Percentiles rank a stretch among this genome's conserved stretches.
Conservation (phyloP, 2,329 filamentous ascomycete genomes). For the Hymenotorrendiella dingleyae region DNA sequence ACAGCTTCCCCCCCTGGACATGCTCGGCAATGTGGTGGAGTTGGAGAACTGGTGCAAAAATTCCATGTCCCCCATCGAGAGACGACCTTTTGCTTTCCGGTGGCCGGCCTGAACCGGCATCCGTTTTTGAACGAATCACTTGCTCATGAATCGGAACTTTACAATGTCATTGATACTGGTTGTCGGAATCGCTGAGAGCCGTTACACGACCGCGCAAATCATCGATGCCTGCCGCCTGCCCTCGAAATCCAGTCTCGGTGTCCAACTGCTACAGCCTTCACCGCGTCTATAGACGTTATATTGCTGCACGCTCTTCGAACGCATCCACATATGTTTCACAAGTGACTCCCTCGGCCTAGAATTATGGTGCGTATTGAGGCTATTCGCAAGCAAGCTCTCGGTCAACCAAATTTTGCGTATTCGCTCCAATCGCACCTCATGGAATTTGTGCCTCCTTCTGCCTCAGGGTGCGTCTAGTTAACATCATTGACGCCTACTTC, state of each 20-base stretch:
- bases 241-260: constrained; percentile 5
- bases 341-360: not conserved
- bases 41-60: no score
- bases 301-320: no score
- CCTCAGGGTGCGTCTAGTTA: constrained; percentile 4
- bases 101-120: no score
- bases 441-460: not conserved
- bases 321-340: not conserved
- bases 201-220: constrained; percentile 20
- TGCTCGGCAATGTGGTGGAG: no score
- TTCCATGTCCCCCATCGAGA: no score
- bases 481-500: not conserved
- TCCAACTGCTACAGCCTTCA: no score
- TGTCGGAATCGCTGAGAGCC: constrained; percentile 11
- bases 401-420: no score
- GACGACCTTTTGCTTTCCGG: no score
- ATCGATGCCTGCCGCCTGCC: constrained; percentile 4
- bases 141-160: not conserved
- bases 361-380: not conserved
- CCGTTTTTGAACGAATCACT: no score
- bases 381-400: no score
- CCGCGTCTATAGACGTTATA: no score
- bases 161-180: not conserved
- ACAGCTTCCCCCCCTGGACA: no score
- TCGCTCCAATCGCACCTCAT: constrained; percentile 10